A percentile compares a stretch with the other conserved stretches of the same genome.
Evolutionary conservation across 1,139 yeast species (phyloP).

Genomic region (Diutina sp.): DNA sequence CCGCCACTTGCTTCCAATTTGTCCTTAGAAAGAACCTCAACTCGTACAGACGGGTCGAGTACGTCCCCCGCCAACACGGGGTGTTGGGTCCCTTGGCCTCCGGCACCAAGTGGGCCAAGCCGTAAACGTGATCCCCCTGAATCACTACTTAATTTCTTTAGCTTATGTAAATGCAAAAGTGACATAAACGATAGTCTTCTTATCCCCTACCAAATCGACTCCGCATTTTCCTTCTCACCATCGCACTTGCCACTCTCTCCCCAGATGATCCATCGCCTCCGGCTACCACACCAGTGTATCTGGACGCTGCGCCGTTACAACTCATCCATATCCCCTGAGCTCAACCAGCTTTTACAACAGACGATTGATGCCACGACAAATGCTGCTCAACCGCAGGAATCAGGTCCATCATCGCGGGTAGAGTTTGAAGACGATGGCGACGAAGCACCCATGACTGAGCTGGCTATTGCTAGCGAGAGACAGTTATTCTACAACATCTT

Average conservation of each 20-base stretch:
- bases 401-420: background rate
- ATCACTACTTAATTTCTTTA: background rate
- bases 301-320: background rate
- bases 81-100: slow-evolving; percentile 48
- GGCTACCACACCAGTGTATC: background rate
- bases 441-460: background rate
- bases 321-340: background rate
- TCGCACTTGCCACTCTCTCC: background rate
- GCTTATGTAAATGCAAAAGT: background rate
- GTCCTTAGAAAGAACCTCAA: slow-evolving; percentile 83
- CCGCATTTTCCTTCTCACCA: background rate
- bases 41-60: slow-evolving; percentile 72
- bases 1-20: slow-evolving; percentile 87
- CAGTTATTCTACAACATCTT: slow-evolving; percentile 7
- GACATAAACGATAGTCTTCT: background rate
- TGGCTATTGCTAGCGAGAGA: slow-evolving; percentile 5
- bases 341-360: background rate
- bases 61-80: slow-evolving; percentile 70
- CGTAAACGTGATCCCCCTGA: background rate
- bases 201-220: background rate
- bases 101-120: slow-evolving; percentile 32
- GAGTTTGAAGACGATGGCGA: background rate
- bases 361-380: background rate
- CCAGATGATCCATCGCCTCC: background rate
- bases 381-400: background rate